phyloP scores from a whole-genome alignment of 2,329 filamentous ascomycete genomes.

The Aureobasidium sp. region DNA sequence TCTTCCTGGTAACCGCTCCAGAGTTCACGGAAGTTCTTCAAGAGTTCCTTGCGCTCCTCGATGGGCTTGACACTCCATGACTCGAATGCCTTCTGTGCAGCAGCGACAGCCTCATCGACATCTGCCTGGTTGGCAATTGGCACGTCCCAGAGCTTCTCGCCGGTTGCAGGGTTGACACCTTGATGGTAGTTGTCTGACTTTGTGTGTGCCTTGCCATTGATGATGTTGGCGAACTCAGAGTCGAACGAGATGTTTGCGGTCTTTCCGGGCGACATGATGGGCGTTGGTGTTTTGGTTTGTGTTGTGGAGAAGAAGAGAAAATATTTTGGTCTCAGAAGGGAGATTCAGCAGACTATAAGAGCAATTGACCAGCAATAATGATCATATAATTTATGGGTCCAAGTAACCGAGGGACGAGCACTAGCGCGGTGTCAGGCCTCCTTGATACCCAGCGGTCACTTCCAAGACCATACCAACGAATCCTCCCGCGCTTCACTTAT shows the following conservation, averaged over 20 bases:
- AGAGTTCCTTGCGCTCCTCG: conserved; percentile 29
- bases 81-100: conserved; percentile 30
- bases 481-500: not conserved
- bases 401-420: not conserved
- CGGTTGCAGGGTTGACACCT: conserved; percentile 28
- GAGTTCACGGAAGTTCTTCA: conserved; percentile 26
- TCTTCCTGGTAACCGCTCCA: conserved; percentile 26
- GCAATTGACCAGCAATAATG: not conserved
- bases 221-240: conserved; percentile 30
- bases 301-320: not conserved
- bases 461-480: not conserved
- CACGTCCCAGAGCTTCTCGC: conserved; percentile 29
- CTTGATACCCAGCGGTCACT: not conserved
- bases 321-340: too few relatives aligned
- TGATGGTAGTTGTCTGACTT: conserved; percentile 24
- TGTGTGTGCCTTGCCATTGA: conserved; percentile 28
- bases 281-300: not conserved
- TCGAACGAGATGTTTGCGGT: conserved; percentile 28
- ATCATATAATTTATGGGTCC: not conserved
- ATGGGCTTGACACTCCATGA: conserved; percentile 24
- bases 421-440: not conserved
- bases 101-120: conserved; percentile 29
- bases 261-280: conserved; percentile 38
- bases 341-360: not conserved
- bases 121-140: conserved; percentile 30